Evolutionary conservation across 371 early-diverging fungal species (phyloP), one percentile per base, ranked within the genome.

Genomic region (Circinella minor): DNA sequence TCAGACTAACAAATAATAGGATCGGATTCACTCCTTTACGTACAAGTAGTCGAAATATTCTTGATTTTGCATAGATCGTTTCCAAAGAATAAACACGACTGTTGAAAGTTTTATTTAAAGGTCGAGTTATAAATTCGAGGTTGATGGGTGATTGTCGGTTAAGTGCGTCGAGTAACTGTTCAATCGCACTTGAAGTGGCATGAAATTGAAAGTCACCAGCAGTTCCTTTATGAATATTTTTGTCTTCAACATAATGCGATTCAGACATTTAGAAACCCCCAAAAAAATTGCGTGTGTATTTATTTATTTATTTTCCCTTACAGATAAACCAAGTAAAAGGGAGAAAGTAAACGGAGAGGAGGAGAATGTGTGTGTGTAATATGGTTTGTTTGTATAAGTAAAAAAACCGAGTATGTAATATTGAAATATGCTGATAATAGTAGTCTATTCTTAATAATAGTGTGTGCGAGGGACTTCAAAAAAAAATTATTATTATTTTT

Each of bases 111-210:
- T 65, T 68, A 5, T 61, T 49, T 14, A 80, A 51, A 4, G 81
- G 79, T 3, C 59, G 55, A 9, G 79, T 79, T 0, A 79, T 4
- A 60, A 81, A 77, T 4, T 67, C 70, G 6, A 83, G 68, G 20
- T 83, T 80, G 67, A 83, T 81, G 61, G 83, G 83, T n/a, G 78
- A 71, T 8, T 51, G 43, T 11, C 72, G 72, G 34, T 77, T 70
- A n/a, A 83, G 10, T 9, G 55, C 20, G 5, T 63, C 59, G 7
- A 76, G 47, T 51, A 66, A 63, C 10, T 59, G 67, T 38, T 72
- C 55, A 14, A 77, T 61, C 10, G 68, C 65, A 15, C 27, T 60
- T 4, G 77, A 77, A 14, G 77, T 77, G 13, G 77, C 74, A 68
- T 74, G 55, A 18, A 55, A 43, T 34, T 51, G 65, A 27, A 27